Percentiles rank a stretch among this genome's conserved stretches.
Conservation (phyloP, 495 filamentous ascomycete genomes). For the Penicillium crystallinum region DNA sequence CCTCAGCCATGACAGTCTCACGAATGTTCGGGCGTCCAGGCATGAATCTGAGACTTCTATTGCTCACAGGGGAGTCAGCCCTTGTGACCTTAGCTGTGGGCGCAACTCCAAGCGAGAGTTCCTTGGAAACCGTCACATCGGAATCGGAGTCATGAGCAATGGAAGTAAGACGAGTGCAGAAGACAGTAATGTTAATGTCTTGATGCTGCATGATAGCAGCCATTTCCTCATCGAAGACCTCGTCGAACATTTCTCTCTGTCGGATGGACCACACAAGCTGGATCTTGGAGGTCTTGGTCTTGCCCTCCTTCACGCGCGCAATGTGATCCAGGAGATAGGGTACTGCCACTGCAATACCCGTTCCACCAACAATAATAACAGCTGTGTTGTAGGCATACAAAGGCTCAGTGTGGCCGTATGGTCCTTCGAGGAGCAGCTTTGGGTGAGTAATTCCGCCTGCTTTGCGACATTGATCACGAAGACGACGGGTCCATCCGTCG, state of each 20-base stretch:
- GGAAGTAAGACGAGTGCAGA: no score
- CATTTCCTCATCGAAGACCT: constrained; percentile 13
- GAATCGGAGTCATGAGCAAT: no score
- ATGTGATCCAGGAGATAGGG: constrained; percentile 34
- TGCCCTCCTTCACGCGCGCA: constrained; percentile 2
- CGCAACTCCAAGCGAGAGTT: no score
- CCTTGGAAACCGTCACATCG: no score
- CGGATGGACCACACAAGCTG: constrained; percentile 25
- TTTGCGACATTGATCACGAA: constrained; percentile 2
- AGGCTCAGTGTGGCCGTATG: constrained; percentile 42
- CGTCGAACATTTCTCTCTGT: constrained; percentile 13
- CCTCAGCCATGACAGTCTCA: constrained; percentile 10
- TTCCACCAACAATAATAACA: constrained; percentile 47
- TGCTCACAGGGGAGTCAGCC: no score
- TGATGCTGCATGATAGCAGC: background rate
- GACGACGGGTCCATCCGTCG: constrained; percentile 28
- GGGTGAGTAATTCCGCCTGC: background rate
- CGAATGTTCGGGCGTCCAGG: constrained; percentile 4
- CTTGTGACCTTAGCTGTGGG: no score
- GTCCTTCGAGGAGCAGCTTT: constrained; percentile 44
- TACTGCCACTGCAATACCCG: constrained; percentile 43
- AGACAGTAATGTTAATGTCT: no score
- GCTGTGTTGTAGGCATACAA: constrained; percentile 37
- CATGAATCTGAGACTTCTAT: background rate
- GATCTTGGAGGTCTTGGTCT: constrained; percentile 13